Evolutionary conservation across 2,329 filamentous ascomycete genomes (phyloP).

Genomic region (Fusarium sp.): DNA sequence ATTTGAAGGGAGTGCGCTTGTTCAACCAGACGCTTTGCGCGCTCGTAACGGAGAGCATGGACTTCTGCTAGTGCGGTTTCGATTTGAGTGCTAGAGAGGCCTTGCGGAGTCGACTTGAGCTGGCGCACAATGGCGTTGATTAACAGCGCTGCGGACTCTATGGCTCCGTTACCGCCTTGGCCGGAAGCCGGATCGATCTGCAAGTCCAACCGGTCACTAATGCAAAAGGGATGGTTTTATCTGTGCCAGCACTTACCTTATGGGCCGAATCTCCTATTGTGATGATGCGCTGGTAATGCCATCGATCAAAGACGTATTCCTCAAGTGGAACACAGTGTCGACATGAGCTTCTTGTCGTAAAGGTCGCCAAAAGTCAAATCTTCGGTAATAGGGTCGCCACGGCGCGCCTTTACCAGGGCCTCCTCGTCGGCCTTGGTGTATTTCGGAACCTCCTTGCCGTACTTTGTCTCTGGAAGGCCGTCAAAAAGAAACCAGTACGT

Average conservation of each 20-base stretch:
- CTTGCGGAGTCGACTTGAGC: too few species aligned
- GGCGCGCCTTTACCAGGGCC: background rate
- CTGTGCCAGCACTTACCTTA: background rate
- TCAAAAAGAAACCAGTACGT: conserved; percentile 6
- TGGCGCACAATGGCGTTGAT: background rate
- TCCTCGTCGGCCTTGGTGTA: background rate
- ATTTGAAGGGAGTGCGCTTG: too few species aligned
- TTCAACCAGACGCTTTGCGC: too few species aligned
- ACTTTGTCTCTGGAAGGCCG: background rate
- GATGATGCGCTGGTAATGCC: background rate
- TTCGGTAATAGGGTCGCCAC: background rate
- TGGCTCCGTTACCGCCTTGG: conserved; percentile 3
- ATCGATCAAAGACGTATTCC: background rate
- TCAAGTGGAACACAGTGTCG: background rate
- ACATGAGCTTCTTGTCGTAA: background rate
- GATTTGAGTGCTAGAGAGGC: too few species aligned
- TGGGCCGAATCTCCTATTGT: conserved; percentile 6
- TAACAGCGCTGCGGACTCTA: background rate
- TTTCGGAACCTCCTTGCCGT: background rate
- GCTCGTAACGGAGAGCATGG: too few species aligned
- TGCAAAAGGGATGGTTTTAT: background rate
- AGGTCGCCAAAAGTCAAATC: background rate
- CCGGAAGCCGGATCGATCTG: background rate
- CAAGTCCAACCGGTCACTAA: too few species aligned
- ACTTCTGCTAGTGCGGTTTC: too few species aligned